These are phyloP conservation scores for Ceratocystis smalleyi DNA, from an alignment of 2,329 filamentous ascomycete genomes.

Conservation along the genomic window DNA sequence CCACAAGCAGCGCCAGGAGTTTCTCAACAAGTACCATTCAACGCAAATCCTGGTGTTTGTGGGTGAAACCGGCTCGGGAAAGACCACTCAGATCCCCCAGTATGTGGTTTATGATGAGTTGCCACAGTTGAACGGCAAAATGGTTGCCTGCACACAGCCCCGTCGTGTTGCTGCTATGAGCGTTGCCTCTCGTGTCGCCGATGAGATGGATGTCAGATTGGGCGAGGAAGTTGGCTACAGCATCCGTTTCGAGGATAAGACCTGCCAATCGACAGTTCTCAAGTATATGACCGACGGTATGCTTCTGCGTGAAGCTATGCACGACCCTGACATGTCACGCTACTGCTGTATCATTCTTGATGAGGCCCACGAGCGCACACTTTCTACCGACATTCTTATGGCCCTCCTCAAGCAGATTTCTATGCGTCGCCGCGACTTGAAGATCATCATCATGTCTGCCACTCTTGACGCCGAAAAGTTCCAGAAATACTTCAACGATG, in stretches of 20 bases:
- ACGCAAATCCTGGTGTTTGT: conserved; percentile 96
- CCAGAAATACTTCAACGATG: conserved; percentile 90
- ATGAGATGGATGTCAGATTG: conserved; percentile 86
- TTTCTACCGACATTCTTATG: conserved; percentile 96
- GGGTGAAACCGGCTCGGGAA: conserved; percentile 97
- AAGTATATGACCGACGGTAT: conserved; percentile 99
- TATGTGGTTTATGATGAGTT: conserved; percentile 96
- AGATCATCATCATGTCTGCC: conserved; percentile 98
- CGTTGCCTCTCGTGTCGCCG: conserved; percentile 90
- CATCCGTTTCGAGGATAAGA: conserved; percentile 96
- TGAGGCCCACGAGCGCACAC: conserved; percentile 93
- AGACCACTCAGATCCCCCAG: conserved; percentile 97
- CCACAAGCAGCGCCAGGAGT: conserved; percentile 83
- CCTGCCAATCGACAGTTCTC: conserved; percentile 70
- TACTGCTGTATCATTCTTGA: conserved; percentile 98
- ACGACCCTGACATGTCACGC: conserved; percentile 77
- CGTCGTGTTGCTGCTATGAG: conserved; percentile 97
- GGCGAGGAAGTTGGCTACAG: conserved; percentile 96
- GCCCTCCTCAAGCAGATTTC: conserved; percentile 86
- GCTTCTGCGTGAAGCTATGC: conserved; percentile 89
- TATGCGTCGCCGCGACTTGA: conserved; percentile 67
- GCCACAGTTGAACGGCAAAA: conserved; percentile 69
- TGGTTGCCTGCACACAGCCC: conserved; percentile 94
- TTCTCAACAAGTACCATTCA: conserved; percentile 80
- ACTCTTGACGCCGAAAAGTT: conserved; percentile 97